These are phyloP conservation scores for Aspergillus cristatus DNA, from an alignment of 495 filamentous ascomycete species.

Conservation along the genomic window DNA sequence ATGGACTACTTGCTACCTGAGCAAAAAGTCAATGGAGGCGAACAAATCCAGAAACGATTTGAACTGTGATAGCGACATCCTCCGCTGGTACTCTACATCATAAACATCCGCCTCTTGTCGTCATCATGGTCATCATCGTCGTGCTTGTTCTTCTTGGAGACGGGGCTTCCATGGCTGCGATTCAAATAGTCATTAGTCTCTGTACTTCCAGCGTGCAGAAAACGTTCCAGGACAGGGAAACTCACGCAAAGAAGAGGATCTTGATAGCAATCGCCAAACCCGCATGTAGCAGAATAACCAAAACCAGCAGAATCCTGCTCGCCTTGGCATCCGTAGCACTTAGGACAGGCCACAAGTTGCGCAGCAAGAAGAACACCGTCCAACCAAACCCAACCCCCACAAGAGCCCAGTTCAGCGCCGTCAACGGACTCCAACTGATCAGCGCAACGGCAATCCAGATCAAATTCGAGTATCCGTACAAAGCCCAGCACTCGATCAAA, in stretches of 20 bases:
- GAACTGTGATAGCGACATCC: too few relatives aligned
- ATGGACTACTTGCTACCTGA: conserved; percentile 15
- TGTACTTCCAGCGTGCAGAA: too few relatives aligned
- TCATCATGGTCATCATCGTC: conserved; percentile 19
- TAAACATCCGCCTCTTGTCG: conserved; percentile 24
- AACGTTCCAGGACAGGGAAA: too few relatives aligned
- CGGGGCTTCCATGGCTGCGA: conserved; percentile 53
- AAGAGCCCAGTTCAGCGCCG: conserved; percentile 85
- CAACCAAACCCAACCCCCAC: conserved; percentile 82
- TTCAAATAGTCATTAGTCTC: neutral
- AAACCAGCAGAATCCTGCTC: conserved; percentile 74
- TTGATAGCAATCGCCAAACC: conserved; percentile 89
- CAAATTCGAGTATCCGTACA: conserved; percentile 93
- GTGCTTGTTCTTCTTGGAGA: conserved; percentile 42
- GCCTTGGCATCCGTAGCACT: conserved; percentile 87
- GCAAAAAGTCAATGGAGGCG: conserved; percentile 8
- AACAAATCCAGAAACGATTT: conserved; percentile 2
- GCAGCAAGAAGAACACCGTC: conserved; percentile 75
- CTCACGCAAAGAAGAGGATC: conserved; percentile 85
- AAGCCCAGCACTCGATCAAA: conserved; percentile 82
- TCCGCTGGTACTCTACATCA: conserved; percentile 5
- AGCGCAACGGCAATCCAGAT: conserved; percentile 95
- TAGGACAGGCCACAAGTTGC: conserved; percentile 90
- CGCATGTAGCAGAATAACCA: conserved; percentile 77
- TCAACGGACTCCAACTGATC: conserved; percentile 77